Conservation (phyloP, 2,329 filamentous ascomycete species). For the Phoma sp. region DNA sequence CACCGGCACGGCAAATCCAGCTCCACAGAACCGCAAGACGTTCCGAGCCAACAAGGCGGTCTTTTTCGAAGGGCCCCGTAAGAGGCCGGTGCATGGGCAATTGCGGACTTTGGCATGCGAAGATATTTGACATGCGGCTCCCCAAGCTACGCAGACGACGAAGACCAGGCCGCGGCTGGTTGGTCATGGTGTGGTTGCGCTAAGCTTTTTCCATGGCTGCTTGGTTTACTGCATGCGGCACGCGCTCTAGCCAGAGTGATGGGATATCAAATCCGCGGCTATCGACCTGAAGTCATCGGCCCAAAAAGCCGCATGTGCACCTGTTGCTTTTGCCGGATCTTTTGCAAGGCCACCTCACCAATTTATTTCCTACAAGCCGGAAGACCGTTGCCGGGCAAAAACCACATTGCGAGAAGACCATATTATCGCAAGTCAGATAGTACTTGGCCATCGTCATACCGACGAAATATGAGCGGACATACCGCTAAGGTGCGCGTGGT, state of each 20-base stretch:
- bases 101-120: background rate
- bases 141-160: background rate
- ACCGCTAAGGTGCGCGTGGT: background rate
- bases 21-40: constrained; percentile 11
- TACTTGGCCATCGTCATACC: background rate
- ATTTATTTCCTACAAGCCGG: background rate
- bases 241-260: background rate
- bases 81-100: background rate
- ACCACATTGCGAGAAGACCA: background rate
- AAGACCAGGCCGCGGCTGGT: background rate
- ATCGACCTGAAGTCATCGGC: too few relatives aligned
- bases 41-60: background rate
- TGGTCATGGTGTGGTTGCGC: background rate
- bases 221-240: constrained; percentile 1
- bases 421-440: background rate
- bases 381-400: background rate
- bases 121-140: constrained; percentile 2
- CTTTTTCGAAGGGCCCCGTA: too few relatives aligned
- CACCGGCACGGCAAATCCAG: constrained; percentile 10
- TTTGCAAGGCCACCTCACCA: too few relatives aligned
- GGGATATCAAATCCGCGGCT: background rate
- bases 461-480: background rate
- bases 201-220: constrained; percentile 1
- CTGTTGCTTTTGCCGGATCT: background rate
- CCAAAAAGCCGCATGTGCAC: background rate